Evolutionary conservation across 768 basidiomycete genomes (phyloP).

Genomic region (Pulveroboletus ravenelii): DNA sequence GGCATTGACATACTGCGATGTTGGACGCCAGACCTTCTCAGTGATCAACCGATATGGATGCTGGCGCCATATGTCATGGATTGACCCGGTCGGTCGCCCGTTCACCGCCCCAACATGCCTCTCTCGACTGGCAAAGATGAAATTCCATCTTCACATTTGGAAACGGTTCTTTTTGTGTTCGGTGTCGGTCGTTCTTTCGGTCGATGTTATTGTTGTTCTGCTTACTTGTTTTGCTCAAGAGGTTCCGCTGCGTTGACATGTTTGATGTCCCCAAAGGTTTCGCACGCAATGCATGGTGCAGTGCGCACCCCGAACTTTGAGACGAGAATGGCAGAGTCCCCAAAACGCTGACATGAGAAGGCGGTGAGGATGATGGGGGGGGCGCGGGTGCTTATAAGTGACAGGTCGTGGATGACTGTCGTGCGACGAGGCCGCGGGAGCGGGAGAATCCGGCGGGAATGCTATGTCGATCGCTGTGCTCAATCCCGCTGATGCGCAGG

Average conservation of each 20-base stretch:
- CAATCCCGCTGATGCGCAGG: not conserved
- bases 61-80: not conserved
- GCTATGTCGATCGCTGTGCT: constrained; percentile 1
- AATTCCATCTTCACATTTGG: constrained; percentile 8
- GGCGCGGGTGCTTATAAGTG: not conserved
- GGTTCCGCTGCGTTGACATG: not conserved
- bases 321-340: not conserved
- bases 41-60: constrained; percentile 16
- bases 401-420: constrained; percentile 1
- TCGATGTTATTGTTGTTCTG: constrained; percentile 3
- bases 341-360: not conserved
- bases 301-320: not conserved
- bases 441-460: not conserved
- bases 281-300: not conserved
- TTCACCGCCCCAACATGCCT: not conserved
- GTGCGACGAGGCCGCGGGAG: not conserved
- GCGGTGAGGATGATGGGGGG: not conserved
- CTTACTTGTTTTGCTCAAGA: not conserved
- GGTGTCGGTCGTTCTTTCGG: not conserved
- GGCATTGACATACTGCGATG: not conserved
- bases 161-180: not conserved
- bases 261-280: constrained; percentile 1
- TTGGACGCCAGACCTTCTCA: not conserved
- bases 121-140: not conserved
- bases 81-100: constrained; percentile 1